Evolutionary conservation across 768 basidiomycete genomes (phyloP).

Genomic region (Xerocomellus chrysenteron): DNA sequence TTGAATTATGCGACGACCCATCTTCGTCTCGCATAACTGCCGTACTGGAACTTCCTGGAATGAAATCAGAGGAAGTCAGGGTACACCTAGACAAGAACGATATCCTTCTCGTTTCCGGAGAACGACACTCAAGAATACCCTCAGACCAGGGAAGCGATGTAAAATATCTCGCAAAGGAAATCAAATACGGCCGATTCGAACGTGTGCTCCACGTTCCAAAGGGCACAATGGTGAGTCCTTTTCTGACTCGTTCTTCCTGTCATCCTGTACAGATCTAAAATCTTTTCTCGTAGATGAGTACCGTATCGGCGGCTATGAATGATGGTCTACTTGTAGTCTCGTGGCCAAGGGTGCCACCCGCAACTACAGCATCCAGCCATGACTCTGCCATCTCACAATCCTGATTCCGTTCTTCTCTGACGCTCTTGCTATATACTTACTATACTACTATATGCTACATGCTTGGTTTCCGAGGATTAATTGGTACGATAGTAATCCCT

Average conservation of each 20-base stretch:
- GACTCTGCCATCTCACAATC: neutral
- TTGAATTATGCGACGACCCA: constrained; percentile 41
- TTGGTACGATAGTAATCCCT: constrained; percentile 3
- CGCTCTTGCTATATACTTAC: neutral
- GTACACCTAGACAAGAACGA: constrained; percentile 34
- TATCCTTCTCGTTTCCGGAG: constrained; percentile 36
- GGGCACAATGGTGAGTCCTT: constrained; percentile 35
- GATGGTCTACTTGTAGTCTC: constrained; percentile 41
- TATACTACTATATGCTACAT: constrained; percentile 9
- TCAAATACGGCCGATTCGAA: constrained; percentile 41
- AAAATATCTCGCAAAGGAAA: constrained; percentile 35
- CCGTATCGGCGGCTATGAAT: constrained; percentile 38
- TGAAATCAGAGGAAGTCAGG: constrained; percentile 35
- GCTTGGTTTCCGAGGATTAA: constrained; percentile 3
- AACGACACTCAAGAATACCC: constrained; percentile 22
- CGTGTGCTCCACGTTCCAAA: constrained; percentile 37
- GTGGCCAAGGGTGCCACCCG: constrained; percentile 35
- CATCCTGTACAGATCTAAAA: neutral
- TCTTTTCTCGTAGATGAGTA: constrained; percentile 28
- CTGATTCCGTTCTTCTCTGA: constrained; percentile 2
- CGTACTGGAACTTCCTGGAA: constrained; percentile 40
- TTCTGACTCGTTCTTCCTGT: neutral
- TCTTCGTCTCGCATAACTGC: constrained; percentile 33
- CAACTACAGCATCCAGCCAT: constrained; percentile 11
- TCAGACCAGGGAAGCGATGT: constrained; percentile 16